Conservation (phyloP, 2,329 filamentous ascomycete species). For the Fusarium lyarnte region DNA sequence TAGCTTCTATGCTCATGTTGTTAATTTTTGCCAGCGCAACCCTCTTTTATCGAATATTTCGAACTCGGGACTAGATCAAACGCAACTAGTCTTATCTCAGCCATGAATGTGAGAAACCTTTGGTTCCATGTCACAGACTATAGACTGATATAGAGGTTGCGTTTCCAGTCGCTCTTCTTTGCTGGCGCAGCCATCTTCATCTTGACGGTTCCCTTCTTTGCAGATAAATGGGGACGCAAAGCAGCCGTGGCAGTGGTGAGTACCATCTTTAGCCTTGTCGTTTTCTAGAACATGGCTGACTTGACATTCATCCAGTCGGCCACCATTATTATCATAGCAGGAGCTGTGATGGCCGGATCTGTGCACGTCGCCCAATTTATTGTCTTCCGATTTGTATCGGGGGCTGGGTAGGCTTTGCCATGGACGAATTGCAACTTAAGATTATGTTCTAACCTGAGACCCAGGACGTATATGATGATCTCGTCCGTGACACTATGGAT, state of each 20-base stretch:
- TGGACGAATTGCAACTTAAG: accelerated
- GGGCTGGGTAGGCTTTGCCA: neutral
- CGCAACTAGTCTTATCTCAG: neutral
- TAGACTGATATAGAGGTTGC: neutral
- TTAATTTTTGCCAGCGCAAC: neutral
- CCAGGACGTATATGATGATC: neutral
- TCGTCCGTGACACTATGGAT: neutral
- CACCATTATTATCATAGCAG: neutral
- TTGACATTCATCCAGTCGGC: neutral
- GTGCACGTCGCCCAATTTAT: neutral
- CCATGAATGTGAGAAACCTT: neutral
- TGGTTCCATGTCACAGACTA: too few relatives aligned
- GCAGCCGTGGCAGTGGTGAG: neutral
- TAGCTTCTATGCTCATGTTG: neutral
- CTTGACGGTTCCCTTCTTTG: neutral
- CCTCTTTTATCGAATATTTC: neutral
- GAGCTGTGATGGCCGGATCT: neutral
- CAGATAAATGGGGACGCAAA: neutral
- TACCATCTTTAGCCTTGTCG: neutral
- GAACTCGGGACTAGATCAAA: neutral
- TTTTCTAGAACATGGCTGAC: neutral
- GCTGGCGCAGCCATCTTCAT: neutral
- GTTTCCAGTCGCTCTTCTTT: neutral
- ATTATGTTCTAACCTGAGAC: neutral
- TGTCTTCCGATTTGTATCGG: neutral